Evolutionary conservation across 257 asterid species (phyloP).

Genomic region (Nicotiana attenuata): DNA sequence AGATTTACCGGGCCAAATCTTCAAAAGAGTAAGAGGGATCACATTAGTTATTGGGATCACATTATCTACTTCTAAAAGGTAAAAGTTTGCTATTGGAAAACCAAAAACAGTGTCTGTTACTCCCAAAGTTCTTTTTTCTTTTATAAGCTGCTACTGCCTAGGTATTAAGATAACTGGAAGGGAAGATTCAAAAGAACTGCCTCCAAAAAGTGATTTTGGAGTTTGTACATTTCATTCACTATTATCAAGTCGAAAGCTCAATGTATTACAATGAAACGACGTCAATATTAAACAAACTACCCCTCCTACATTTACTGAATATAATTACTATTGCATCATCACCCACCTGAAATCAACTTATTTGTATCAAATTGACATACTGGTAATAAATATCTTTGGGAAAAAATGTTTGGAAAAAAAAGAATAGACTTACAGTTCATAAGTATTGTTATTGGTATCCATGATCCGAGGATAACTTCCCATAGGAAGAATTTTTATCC

Average conservation of each 20-base stretch:
- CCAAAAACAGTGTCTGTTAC: not conserved
- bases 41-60: slow-evolving; percentile 7
- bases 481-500: slow-evolving; percentile 90
- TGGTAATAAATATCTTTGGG: not conserved
- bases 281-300: not conserved
- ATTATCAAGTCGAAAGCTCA: not conserved
- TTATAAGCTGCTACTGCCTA: not conserved
- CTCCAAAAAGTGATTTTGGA: not conserved
- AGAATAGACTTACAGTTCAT: slow-evolving; percentile 71
- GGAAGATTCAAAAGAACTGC: not conserved
- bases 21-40: slow-evolving; percentile 20
- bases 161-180: not conserved
- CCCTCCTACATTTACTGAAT: not conserved
- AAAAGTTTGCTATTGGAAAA: not conserved
- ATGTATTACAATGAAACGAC: not conserved
- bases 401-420: not conserved
- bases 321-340: not conserved
- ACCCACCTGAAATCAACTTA: not conserved
- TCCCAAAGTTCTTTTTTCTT: too few species aligned
- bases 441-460: slow-evolving; percentile 80
- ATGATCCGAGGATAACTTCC: slow-evolving; percentile 98
- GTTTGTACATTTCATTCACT: not conserved
- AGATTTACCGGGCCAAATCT: slow-evolving; percentile 98
- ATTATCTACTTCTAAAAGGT: slow-evolving; percentile 4
- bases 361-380: slow-evolving; percentile 9